phyloP scores from a whole-genome alignment of 495 filamentous ascomycete genomes.

The Baudoinia panamericana region DNA sequence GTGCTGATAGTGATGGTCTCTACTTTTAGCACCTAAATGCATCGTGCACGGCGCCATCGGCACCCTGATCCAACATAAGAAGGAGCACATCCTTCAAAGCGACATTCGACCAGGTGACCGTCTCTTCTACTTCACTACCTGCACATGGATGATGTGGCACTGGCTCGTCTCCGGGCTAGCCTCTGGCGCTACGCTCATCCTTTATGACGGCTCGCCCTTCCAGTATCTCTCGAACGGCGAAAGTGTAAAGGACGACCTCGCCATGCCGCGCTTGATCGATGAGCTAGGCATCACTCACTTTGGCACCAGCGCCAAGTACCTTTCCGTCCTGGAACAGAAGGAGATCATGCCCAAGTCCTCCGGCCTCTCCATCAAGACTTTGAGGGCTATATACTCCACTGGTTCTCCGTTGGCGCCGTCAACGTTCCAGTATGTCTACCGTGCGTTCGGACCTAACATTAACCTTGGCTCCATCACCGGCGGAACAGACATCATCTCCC shows the following conservation, averaged over 20 bases:
- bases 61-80: constrained; percentile 86
- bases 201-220: constrained; percentile 86
- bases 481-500: constrained; percentile 85
- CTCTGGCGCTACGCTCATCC: constrained; percentile 62
- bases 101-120: constrained; percentile 52
- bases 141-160: constrained; percentile 97
- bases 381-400: constrained; percentile 80
- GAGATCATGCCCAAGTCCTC: constrained; percentile 46
- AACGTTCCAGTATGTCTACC: constrained; percentile 81
- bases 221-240: constrained; percentile 24
- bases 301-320: constrained; percentile 84
- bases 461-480: constrained; percentile 78
- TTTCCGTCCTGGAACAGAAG: constrained; percentile 79
- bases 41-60: constrained; percentile 83
- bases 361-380: constrained; percentile 39
- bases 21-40: constrained; percentile 83
- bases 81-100: constrained; percentile 77
- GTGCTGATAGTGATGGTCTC: too few relatives aligned
- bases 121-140: constrained; percentile 79
- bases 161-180: constrained; percentile 79
- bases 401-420: constrained; percentile 84
- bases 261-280: constrained; percentile 56
- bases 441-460: constrained; percentile 54
- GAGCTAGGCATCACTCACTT: constrained; percentile 75
- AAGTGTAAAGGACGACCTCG: constrained; percentile 44